phyloP scores from a whole-genome alignment of 768 basidiomycete species.

The Cubamyces lactineus region DNA sequence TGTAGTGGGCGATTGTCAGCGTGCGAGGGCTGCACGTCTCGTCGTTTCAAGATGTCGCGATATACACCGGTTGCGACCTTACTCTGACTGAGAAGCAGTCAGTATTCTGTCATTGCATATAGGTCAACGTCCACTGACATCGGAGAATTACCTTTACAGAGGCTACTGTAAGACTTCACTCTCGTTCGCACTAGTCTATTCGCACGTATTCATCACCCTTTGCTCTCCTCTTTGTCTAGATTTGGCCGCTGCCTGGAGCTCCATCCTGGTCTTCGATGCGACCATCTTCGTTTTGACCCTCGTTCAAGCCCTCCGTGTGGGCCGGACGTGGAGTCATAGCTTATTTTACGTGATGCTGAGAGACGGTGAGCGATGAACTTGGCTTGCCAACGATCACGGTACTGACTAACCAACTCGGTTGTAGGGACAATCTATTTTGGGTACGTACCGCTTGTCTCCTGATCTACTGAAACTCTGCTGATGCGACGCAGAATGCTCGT shows the following conservation, averaged over 20 bases:
- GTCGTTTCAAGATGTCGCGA: constrained; percentile 2
- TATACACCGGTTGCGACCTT: constrained; percentile 10
- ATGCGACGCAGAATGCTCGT: constrained; percentile 2
- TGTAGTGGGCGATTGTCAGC: constrained; percentile 14
- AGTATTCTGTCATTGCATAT: not conserved
- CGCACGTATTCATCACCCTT: no score
- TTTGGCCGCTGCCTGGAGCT: constrained; percentile 17
- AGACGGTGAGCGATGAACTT: constrained; percentile 5
- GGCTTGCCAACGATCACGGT: not conserved
- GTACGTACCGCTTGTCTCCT: not conserved
- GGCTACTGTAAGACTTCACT: not conserved
- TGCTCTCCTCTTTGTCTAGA: not conserved
- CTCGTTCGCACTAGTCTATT: not conserved
- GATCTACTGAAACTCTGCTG: not conserved
- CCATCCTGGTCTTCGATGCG: constrained; percentile 16
- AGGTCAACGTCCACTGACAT: not conserved
- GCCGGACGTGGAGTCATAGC: constrained; percentile 1
- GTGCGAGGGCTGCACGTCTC: constrained; percentile 3
- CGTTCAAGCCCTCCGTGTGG: not conserved
- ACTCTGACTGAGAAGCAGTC: constrained; percentile 6
- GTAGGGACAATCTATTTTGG: constrained; percentile 16
- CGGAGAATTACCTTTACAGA: not conserved
- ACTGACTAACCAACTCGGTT: not conserved
- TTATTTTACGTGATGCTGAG: constrained; percentile 9
- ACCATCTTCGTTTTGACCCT: constrained; percentile 14